phyloP scores from a whole-genome alignment of 2,329 filamentous ascomycete species.

The Trichoderma hamatum region DNA sequence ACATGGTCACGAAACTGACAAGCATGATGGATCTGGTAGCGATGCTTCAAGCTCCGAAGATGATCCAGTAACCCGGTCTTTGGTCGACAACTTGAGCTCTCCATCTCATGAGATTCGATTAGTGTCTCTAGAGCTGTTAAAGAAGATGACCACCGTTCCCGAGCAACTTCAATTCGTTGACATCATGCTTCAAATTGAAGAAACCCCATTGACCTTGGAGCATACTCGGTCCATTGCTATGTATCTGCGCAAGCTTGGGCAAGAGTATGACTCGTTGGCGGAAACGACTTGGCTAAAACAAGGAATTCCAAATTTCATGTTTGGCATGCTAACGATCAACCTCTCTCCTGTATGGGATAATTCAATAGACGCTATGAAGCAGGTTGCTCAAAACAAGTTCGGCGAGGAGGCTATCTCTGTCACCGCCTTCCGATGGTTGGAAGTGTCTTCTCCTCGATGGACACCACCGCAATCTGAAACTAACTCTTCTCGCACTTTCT shows the following conservation, averaged over 20 bases:
- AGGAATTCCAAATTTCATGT: slow-evolving; percentile 80
- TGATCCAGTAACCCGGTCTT: slow-evolving; percentile 62
- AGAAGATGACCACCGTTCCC: slow-evolving; percentile 51
- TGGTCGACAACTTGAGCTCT: slow-evolving; percentile 74
- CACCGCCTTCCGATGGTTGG: slow-evolving; percentile 78
- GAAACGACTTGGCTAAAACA: slow-evolving; percentile 67
- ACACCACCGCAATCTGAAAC: slow-evolving; percentile 46
- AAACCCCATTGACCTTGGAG: slow-evolving; percentile 75
- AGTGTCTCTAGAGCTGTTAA: slow-evolving; percentile 72
- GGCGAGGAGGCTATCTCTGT: slow-evolving; percentile 75
- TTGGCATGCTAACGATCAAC: slow-evolving; percentile 85
- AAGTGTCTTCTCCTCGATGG: slow-evolving; percentile 59
- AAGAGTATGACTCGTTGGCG: slow-evolving; percentile 62
- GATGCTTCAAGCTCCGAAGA: slow-evolving; percentile 52
- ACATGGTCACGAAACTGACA: slow-evolving; percentile 28
- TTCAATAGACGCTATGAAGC: slow-evolving; percentile 72
- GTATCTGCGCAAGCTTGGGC: slow-evolving; percentile 77
- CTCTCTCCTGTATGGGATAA: slow-evolving; percentile 89
- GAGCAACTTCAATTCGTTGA: slow-evolving; percentile 38
- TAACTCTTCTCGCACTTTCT: slow-evolving; percentile 42
- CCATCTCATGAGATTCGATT: slow-evolving; percentile 75
- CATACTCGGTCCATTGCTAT: slow-evolving; percentile 79
- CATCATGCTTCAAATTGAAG: slow-evolving; percentile 76
- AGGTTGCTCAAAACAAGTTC: slow-evolving; percentile 68
- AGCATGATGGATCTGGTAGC: slow-evolving; percentile 43